Conservation (phyloP, 2,329 filamentous ascomycete species). For the Hirsutella thompsonii region DNA sequence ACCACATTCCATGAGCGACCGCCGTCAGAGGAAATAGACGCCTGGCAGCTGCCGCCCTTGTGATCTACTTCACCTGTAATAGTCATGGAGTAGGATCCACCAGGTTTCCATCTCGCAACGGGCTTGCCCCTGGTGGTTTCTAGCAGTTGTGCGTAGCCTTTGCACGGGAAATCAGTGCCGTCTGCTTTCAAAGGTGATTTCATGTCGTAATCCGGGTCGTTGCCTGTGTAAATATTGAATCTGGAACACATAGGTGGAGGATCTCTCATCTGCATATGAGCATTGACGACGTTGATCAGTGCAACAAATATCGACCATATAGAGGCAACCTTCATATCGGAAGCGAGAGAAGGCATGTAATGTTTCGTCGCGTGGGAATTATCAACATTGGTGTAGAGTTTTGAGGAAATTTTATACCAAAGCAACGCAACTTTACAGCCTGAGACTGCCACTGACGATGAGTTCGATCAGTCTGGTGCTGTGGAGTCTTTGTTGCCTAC, state of each 20-base stretch:
- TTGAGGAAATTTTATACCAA: too few relatives aligned
- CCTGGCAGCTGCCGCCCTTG: constrained; percentile 63
- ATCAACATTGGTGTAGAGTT: too few relatives aligned
- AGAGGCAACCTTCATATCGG: too few relatives aligned
- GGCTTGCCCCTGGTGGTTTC: constrained; percentile 35
- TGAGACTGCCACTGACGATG: too few relatives aligned
- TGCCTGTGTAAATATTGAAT: constrained; percentile 34
- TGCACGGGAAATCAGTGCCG: constrained; percentile 64
- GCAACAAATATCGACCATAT: too few relatives aligned
- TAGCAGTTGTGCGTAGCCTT: constrained; percentile 42
- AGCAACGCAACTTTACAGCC: too few relatives aligned
- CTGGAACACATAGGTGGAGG: constrained; percentile 41
- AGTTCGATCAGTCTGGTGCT: too few relatives aligned
- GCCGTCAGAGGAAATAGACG: constrained; percentile 60
- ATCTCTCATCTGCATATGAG: constrained; percentile 43
- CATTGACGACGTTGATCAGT: constrained; percentile 28
- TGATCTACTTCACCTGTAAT: constrained; percentile 51
- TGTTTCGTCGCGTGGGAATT: too few relatives aligned
- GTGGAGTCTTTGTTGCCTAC: too few relatives aligned
- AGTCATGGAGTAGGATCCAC: constrained; percentile 48
- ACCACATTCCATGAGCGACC: constrained; percentile 59
- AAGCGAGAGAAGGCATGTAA: too few relatives aligned
- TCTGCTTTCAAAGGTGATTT: constrained; percentile 48
- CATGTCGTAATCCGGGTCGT: constrained; percentile 56
- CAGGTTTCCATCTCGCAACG: constrained; percentile 49